Conservation (phyloP, 73 alveolate genomes). For the Paraurostyla sp. region DNA sequence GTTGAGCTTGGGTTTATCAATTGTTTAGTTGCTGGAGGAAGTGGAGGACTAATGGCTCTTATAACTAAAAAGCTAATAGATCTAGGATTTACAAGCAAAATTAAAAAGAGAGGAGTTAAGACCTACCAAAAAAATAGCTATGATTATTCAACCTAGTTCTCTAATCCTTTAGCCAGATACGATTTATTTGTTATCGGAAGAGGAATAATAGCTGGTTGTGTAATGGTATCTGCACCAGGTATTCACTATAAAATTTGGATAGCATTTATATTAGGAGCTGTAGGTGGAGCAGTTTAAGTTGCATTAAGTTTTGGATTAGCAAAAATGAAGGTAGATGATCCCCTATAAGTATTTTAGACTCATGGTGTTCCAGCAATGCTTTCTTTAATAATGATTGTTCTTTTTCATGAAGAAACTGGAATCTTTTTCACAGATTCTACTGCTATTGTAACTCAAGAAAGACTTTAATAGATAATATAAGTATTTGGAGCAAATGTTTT, state of each 20-base stretch:
- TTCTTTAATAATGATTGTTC: slow-evolving; percentile 78
- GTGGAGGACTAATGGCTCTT: slow-evolving; percentile 43
- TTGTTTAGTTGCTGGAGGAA: slow-evolving; percentile 43
- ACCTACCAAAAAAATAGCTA: neutral
- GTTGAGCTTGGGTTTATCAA: slow-evolving; percentile 43
- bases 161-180: slow-evolving; percentile 33
- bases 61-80: neutral
- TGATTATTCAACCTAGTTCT: slow-evolving; percentile 20
- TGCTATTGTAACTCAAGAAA: slow-evolving; percentile 23
- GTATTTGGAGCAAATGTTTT: slow-evolving; percentile 55
- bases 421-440: slow-evolving; percentile 56
- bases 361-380: slow-evolving; percentile 89
- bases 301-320: slow-evolving; percentile 72
- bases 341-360: slow-evolving; percentile 82
- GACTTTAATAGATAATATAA: neutral
- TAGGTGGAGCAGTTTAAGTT: slow-evolving; percentile 50
- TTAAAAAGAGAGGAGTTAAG: neutral
- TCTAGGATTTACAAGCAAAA: neutral
- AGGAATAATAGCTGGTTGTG: slow-evolving; percentile 60
- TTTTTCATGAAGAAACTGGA: slow-evolving; percentile 84
- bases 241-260: slow-evolving; percentile 47
- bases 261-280: slow-evolving; percentile 16
- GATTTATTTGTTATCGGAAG: slow-evolving; percentile 52
- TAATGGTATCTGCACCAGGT: slow-evolving; percentile 57
- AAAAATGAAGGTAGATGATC: slow-evolving; percentile 86